Evolutionary conservation across 306 rosid genomes (phyloP), one percentile per base, ranked within the genome.

Genomic region (Gastrolobium bilobum): DNA sequence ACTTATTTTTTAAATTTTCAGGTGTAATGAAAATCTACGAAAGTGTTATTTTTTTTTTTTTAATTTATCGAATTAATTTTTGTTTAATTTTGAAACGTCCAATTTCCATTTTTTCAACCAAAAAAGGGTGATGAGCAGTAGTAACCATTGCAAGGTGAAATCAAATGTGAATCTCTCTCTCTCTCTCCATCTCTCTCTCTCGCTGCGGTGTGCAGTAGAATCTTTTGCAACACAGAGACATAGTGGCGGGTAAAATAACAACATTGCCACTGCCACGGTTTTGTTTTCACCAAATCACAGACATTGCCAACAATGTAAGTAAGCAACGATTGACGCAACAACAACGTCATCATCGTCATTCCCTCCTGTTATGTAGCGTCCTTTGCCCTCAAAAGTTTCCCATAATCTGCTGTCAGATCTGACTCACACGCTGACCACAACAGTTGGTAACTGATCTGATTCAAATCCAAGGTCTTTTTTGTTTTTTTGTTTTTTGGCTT

Each of bases 361-460:
- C 52, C 33, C 31, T 81, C 8, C 20, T 79, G 70, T 75, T 78
- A 79, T 76, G 84, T 70, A 63, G 44, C 69, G 50, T 67, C 76
- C 69, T 75, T 75, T 46, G 61, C 79, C 29, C 79, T 53, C 46
- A 8, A 84, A 30, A 66, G 58, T 26, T 67, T 42, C 83, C 59
- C 79, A 13, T 39, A 42, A 58, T 75, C 73, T 73, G 37, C 52
- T 67, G 58, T 77, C 81, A 83, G 89, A 86, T 86, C 89, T 84
- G 73, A 80, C 64, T 62, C 42, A 67, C 43, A 15, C 34, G 11
- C 76, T 71, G 60, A 53, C 68, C 60, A 6, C 60, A 61, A 26
- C 59, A 44, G 33, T 63, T 6, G 87, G 83, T 80, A 42, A 72
- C 48, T 71, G 13, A 67, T 85, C 86, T 68, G 68, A 78, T 77